Evolutionary conservation across 495 filamentous ascomycete species (phyloP).

Genomic region (Amphirosellinia nigrospora): DNA sequence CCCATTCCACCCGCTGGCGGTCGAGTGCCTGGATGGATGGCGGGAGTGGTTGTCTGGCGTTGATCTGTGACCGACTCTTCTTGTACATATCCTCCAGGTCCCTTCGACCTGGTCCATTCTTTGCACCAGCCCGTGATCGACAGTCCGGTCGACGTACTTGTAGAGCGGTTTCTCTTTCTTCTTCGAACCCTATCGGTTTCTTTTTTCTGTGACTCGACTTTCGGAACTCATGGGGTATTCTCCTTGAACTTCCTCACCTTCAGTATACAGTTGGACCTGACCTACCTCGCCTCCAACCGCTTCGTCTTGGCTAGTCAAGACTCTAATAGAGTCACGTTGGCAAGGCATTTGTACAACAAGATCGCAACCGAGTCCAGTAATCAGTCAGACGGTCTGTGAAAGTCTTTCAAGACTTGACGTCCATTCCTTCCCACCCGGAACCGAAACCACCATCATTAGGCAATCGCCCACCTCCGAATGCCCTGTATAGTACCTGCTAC

Average conservation of each 20-base stretch:
- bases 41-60: slow-evolving; percentile 46
- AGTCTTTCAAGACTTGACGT: slow-evolving; percentile 49
- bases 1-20: slow-evolving; percentile 41
- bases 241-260: slow-evolving; percentile 51
- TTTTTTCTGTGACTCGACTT: slow-evolving; percentile 54
- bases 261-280: slow-evolving; percentile 33
- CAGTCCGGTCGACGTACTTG: slow-evolving; percentile 53
- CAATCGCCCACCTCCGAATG: slow-evolving; percentile 42
- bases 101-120: slow-evolving; percentile 50
- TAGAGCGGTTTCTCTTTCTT: slow-evolving; percentile 56
- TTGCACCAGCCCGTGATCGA: slow-evolving; percentile 51
- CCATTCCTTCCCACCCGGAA: slow-evolving; percentile 54
- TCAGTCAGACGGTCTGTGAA: slow-evolving; percentile 49
- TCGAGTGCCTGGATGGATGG: slow-evolving; percentile 46
- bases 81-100: slow-evolving; percentile 58
- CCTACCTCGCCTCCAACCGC: slow-evolving; percentile 28
- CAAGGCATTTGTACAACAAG: slow-evolving; percentile 50
- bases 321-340: slow-evolving; percentile 33
- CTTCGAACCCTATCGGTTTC: slow-evolving; percentile 58
- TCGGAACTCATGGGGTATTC: slow-evolving; percentile 45
- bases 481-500: slow-evolving; percentile 50
- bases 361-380: slow-evolving; percentile 46
- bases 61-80: slow-evolving; percentile 46
- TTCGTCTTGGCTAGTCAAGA: slow-evolving; percentile 33
- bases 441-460: slow-evolving; percentile 59